These are phyloP conservation scores for Phascolomyces articulosus DNA, from an alignment of 371 early-diverging fungal species.

Conservation along the genomic window DNA sequence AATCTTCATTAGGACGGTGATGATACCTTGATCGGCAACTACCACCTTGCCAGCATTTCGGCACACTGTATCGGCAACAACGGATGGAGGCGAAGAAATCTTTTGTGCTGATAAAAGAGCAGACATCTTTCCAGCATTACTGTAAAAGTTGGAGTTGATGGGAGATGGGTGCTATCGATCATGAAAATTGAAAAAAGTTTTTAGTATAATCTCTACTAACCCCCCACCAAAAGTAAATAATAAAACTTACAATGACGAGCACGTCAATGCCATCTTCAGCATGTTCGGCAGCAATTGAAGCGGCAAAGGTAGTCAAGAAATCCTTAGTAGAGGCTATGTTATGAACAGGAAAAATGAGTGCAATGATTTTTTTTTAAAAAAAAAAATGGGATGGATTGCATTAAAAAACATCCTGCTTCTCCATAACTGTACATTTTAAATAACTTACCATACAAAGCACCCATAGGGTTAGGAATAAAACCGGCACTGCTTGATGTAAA, in stretches of 20 bases:
- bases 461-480: constrained; percentile 63
- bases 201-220: not conserved
- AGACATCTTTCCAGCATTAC: constrained; percentile 60
- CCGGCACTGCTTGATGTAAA: constrained; percentile 66
- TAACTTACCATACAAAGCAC: constrained; percentile 53
- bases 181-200: not conserved
- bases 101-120: constrained; percentile 50
- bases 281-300: constrained; percentile 60
- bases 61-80: constrained; percentile 61
- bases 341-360: not conserved
- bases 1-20: constrained; percentile 57
- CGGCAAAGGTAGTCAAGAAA: constrained; percentile 64
- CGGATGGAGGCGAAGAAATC: constrained; percentile 48
- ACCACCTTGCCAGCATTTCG: constrained; percentile 61
- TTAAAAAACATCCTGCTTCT: too few relatives aligned
- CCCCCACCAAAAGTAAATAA: not conserved
- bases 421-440: not conserved
- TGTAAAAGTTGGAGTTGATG: constrained; percentile 63
- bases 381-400: too few relatives aligned
- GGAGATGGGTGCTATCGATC: constrained; percentile 69
- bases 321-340: constrained; percentile 54
- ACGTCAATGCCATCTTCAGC: constrained; percentile 60
- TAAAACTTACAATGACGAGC: constrained; percentile 51
- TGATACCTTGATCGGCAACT: constrained; percentile 61
- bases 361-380: too few relatives aligned